Evolutionary conservation across 2,329 filamentous ascomycete species (phyloP), one percentile per base, ranked within the genome.

Genomic region (Fusarium nelsonii): DNA sequence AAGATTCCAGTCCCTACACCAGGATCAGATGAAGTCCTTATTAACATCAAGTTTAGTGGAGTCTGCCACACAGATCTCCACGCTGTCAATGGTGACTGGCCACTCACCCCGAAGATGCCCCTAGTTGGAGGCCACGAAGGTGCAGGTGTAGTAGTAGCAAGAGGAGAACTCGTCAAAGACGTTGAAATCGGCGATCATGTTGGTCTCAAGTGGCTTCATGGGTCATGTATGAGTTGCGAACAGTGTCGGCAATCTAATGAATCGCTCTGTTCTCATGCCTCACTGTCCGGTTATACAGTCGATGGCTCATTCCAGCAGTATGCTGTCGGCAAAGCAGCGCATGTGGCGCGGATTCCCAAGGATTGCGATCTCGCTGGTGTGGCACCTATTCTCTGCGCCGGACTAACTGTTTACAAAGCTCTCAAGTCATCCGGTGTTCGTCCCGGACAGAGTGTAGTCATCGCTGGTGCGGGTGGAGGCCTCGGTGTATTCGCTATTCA

Each of bases 261-360:
- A 80, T 91, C 92, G 1, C 89, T 97, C 3, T 97, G 94, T 81
- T 80, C 87, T 4, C 82, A 91, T 43, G 88, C 91, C 5, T 81
- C 86, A 15, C 87, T 97, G 15, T 96, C 92, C 0, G 94, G 94
- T 41, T 97, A 96, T 84, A 96, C 92, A 1, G 93, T 97, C 74
- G 92, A 97, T 77, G 93, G 93, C 20, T 90, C 90, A 23, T 97
- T 97, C 86, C 93, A 97, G 82, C 90, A 97, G 82, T 97, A 97
- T 82, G 88, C 87, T 76, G 88, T 97, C 72, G 93, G 89, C 72
- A 95, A 96, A 78, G 93, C 92, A 4, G 88, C 90, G 6, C 92
- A 96, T 78, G 88, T 94, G 6, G 92, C 92, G 10, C 88, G 90
- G 68, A 90, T 97, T 64, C 91, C 91, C 61, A 91, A 93, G 78